Conservation (phyloP, 176 grass and related monocot species). For the Carex parvula region DNA sequence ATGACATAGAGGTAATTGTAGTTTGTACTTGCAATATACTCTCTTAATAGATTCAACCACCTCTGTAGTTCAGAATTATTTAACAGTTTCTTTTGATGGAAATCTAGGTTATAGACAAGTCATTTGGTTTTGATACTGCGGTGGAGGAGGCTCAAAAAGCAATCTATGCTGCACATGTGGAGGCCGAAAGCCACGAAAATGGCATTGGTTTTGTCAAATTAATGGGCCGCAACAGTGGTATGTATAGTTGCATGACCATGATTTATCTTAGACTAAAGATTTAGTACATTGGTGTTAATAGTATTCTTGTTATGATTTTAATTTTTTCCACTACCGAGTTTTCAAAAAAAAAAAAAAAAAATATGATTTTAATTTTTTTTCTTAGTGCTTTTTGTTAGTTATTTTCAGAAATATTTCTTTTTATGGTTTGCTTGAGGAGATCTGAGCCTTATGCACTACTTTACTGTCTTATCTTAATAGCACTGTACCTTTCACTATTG, state of each 20-base stretch:
- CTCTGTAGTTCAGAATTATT: not conserved
- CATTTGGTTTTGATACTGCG: constrained; percentile 93
- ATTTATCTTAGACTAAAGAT: constrained; percentile 1
- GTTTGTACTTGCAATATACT: not conserved
- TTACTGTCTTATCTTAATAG: constrained; percentile 7
- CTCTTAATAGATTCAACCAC: not conserved
- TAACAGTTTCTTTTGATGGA: constrained; percentile 17
- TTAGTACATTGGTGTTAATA: not conserved
- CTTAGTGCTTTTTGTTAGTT: constrained; percentile 4
- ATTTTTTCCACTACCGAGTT: no score
- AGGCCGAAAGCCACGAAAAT: constrained; percentile 88
- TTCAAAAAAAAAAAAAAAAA: no score
- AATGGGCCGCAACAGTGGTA: constrained; percentile 97
- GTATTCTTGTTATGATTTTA: not conserved
- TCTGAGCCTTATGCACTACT: not conserved
- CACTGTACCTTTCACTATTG: constrained; percentile 2
- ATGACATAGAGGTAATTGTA: constrained; percentile 89
- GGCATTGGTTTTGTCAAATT: constrained; percentile 93
- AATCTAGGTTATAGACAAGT: constrained; percentile 90
- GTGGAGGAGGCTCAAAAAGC: constrained; percentile 93
- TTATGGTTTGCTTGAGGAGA: not conserved
- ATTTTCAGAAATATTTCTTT: constrained; percentile 10
- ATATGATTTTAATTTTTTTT: constrained; percentile 6
- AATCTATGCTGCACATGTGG: constrained; percentile 91
- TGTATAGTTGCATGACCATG: constrained; percentile 23